Conservation (phyloP, 2,329 filamentous ascomycete species). For the Trichoderma afroharzianum region DNA sequence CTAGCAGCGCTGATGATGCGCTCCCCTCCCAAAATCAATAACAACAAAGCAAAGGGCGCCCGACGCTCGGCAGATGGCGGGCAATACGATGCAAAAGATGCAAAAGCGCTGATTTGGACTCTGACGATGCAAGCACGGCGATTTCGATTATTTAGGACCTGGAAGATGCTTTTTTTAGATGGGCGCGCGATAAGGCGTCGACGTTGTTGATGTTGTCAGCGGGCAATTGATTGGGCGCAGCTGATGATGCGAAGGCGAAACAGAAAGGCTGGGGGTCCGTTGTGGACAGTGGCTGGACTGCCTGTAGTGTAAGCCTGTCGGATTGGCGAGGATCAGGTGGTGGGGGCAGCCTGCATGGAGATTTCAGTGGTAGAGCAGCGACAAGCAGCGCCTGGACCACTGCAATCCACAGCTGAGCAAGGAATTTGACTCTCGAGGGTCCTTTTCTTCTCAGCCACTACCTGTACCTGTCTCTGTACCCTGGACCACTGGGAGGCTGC, state of each 20-base stretch:
- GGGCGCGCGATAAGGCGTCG: neutral
- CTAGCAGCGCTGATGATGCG: neutral
- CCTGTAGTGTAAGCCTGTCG: neutral
- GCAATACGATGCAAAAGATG: neutral
- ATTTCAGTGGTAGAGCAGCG: neutral
- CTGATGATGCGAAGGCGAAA: conserved; percentile 13
- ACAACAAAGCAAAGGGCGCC: neutral
- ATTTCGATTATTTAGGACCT: neutral
- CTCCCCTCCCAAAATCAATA: neutral
- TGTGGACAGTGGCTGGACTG: conserved; percentile 17
- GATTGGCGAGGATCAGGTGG: conserved; percentile 10
- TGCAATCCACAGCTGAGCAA: conserved; percentile 1
- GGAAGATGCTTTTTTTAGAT: conserved; percentile 3
- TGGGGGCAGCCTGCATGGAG: neutral
- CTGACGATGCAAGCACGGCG: conserved; percentile 3
- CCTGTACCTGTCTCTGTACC: neutral
- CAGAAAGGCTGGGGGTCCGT: conserved; percentile 18
- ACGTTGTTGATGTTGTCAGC: conserved; percentile 11
- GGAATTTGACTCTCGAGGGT: neutral
- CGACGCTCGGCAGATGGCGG: neutral
- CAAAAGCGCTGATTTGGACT: neutral
- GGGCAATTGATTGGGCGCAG: conserved; percentile 11
- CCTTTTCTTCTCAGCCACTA: neutral
- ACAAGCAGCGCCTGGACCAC: neutral
- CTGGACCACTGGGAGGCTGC: neutral